Evolutionary conservation across 768 basidiomycete species (phyloP).

Genomic region (Mycena galericulata): DNA sequence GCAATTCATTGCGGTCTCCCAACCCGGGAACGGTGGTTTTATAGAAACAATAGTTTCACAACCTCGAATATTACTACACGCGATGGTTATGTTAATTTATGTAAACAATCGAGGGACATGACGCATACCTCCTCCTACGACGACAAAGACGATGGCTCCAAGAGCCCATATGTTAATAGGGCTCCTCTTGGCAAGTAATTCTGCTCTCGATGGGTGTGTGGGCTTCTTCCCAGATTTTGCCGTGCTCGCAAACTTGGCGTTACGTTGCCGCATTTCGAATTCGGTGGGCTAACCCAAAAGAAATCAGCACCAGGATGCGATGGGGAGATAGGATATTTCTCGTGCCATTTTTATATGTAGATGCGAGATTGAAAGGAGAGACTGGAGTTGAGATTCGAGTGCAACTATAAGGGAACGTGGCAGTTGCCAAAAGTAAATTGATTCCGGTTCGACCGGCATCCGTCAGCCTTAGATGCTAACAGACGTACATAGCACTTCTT

Average conservation of each 20-base stretch:
- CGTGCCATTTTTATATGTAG: constrained; percentile 28
- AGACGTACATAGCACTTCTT: background rate
- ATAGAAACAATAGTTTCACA: constrained; percentile 74
- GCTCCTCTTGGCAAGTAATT: constrained; percentile 76
- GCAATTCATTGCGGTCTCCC: constrained; percentile 22
- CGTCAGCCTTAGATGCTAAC: background rate
- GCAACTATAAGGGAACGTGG: constrained; percentile 37
- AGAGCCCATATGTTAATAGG: constrained; percentile 83
- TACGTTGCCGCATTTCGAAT: constrained; percentile 85
- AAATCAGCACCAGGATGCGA: constrained; percentile 15
- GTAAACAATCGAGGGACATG: background rate
- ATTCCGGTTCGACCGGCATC: background rate
- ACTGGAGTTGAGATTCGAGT: constrained; percentile 24
- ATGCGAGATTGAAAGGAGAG: constrained; percentile 22
- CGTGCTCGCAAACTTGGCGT: constrained; percentile 82
- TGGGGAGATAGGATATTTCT: background rate
- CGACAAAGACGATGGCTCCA: constrained; percentile 79
- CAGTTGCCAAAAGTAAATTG: constrained; percentile 29
- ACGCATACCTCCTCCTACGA: constrained; percentile 81
- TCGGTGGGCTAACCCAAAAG: constrained; percentile 70
- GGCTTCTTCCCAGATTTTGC: constrained; percentile 83
- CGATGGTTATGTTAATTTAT: background rate
- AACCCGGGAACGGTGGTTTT: constrained; percentile 34
- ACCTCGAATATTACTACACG: constrained; percentile 80
- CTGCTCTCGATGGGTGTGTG: constrained; percentile 77